phyloP scores from a whole-genome alignment of 768 basidiomycete species.

The Agrocybe praecox region DNA sequence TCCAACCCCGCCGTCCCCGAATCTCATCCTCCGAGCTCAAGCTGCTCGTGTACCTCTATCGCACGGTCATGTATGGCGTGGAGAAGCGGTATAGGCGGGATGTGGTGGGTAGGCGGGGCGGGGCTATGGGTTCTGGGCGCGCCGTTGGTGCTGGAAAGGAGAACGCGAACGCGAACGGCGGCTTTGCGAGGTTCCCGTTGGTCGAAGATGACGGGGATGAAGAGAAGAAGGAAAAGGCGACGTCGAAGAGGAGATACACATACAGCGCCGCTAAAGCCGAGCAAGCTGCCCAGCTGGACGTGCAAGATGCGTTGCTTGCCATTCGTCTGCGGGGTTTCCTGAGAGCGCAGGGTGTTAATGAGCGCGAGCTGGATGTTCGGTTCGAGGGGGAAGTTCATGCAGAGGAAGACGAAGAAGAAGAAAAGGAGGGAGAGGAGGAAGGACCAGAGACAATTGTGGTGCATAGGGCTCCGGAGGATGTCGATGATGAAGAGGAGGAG shows the following conservation, averaged over 20 bases:
- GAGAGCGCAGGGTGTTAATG: constrained; percentile 21
- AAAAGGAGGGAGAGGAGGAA: constrained; percentile 8
- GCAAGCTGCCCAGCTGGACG: constrained; percentile 19
- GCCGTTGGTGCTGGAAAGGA: not conserved
- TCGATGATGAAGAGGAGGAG: not conserved
- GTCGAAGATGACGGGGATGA: constrained; percentile 23
- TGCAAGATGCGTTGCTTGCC: constrained; percentile 26
- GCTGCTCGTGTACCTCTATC: constrained; percentile 20
- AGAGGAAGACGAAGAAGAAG: constrained; percentile 13
- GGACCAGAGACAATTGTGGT: constrained; percentile 1
- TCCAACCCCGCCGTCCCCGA: constrained; percentile 2
- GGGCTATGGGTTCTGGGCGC: too few relatives aligned
- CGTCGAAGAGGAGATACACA: not conserved
- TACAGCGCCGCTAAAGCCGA: not conserved
- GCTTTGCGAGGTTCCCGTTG: constrained; percentile 16
- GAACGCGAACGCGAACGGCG: not conserved
- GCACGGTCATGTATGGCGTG: constrained; percentile 21
- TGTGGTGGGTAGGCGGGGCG: not conserved
- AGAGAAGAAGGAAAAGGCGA: not conserved
- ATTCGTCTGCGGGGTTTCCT: constrained; percentile 22
- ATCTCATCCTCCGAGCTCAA: constrained; percentile 19
- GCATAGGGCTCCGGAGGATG: too few relatives aligned
- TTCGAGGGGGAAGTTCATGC: constrained; percentile 9
- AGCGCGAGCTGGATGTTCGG: constrained; percentile 15
- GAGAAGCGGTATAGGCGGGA: constrained; percentile 16